Conservation (phyloP, 768 basidiomycete genomes). For the Leucocoprinus sp. region DNA sequence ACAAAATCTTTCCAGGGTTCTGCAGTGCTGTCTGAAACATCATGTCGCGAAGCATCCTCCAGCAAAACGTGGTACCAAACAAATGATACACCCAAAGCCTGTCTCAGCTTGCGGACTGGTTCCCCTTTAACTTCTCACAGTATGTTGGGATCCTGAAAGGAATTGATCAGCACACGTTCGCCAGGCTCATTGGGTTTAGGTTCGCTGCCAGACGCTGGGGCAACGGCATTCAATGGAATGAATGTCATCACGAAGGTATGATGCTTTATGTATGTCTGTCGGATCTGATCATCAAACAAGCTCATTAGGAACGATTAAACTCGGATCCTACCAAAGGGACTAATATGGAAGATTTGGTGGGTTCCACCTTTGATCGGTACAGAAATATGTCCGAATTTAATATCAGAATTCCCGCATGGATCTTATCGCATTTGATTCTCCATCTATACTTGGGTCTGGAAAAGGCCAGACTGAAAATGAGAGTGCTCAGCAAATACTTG, state of each 20-base stretch:
- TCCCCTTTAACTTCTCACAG: conserved; percentile 23
- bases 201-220: conserved; percentile 9
- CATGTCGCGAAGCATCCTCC: conserved; percentile 18
- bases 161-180: conserved; percentile 10
- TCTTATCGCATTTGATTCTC: conserved; percentile 70
- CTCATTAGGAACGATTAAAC: neutral
- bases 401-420: conserved; percentile 33
- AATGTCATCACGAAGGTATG: neutral
- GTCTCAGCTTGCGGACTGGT: conserved; percentile 32
- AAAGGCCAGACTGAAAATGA: conserved; percentile 15
- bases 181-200: conserved; percentile 1
- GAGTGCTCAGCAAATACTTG: conserved; percentile 16
- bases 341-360: conserved; percentile 17
- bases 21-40: conserved; percentile 5
- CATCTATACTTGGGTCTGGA: conserved; percentile 52
- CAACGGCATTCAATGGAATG: neutral
- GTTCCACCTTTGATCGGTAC: conserved; percentile 2
- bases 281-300: neutral
- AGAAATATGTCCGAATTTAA: conserved; percentile 4
- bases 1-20: conserved; percentile 11
- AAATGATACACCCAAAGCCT: conserved; percentile 54
- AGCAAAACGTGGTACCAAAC: conserved; percentile 58
- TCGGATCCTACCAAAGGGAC: neutral
- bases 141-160: conserved; percentile 25
- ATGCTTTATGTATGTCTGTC: neutral